Conservation (phyloP, 164 flowering plant species). For the Vitis riparia region DNA sequence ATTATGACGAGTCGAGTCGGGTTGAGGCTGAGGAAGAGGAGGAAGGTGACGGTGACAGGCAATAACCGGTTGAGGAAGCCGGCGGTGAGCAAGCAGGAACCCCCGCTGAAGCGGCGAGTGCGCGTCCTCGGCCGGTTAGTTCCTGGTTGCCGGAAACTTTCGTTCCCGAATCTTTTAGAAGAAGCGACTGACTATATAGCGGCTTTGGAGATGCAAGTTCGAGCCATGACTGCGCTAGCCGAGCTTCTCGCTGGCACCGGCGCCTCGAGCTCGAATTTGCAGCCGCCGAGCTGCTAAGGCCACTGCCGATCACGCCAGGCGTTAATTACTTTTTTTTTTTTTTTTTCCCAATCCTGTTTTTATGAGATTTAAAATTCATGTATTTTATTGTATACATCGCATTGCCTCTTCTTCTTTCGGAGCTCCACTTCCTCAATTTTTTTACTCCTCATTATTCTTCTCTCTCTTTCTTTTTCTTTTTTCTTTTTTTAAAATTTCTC, state of each 20-base stretch:
- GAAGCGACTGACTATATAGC: conserved; percentile 62
- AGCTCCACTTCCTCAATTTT: neutral
- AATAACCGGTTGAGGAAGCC: conserved; percentile 14
- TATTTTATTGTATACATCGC: conserved; percentile 24
- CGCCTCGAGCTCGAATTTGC: neutral
- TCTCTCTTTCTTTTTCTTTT: neutral
- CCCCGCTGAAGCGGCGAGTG: conserved; percentile 32
- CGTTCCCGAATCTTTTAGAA: conserved; percentile 50
- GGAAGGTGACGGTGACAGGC: conserved; percentile 22
- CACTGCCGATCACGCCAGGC: conserved; percentile 15
- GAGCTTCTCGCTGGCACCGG: conserved; percentile 36
- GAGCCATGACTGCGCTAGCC: conserved; percentile 54
- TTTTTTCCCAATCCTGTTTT: conserved; percentile 2
- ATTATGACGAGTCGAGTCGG: conserved; percentile 43
- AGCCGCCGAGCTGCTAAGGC: conserved; percentile 2
- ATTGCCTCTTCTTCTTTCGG: conserved; percentile 5
- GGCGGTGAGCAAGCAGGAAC: conserved; percentile 17
- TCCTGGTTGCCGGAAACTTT: conserved; percentile 60
- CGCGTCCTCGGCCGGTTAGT: conserved; percentile 45
- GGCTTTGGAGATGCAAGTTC: conserved; percentile 69
- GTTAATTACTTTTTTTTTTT: conserved; percentile 6
- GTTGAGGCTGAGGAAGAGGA: conserved; percentile 22
- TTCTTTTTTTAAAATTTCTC: neutral
- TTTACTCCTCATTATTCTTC: neutral
- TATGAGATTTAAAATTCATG: conserved; percentile 17